Evolutionary conservation across 75 land plant species (phyloP).

Genomic region (Sequoia sempervirens): DNA sequence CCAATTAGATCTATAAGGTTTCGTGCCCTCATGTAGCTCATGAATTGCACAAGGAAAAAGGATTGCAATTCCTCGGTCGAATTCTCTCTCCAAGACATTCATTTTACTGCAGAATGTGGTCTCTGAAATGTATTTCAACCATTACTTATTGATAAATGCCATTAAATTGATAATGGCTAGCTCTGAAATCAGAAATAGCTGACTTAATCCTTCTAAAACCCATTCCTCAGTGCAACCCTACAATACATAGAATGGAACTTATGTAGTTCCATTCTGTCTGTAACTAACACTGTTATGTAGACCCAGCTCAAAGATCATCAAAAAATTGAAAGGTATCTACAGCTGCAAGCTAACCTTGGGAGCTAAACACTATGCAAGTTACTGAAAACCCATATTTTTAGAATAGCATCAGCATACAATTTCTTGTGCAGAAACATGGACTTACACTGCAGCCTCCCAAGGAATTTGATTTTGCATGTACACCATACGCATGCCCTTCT

Average conservation of each 20-base stretch:
- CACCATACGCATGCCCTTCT: background rate
- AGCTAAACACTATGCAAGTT: background rate
- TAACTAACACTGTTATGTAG: background rate
- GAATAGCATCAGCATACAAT: background rate
- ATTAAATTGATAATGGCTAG: background rate
- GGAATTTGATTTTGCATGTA: background rate
- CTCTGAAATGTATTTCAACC: background rate
- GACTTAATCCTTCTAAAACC: background rate
- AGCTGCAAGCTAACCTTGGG: background rate
- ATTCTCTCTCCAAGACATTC: conserved; percentile 4
- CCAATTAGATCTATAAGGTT: background rate
- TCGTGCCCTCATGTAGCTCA: background rate
- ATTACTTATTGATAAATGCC: background rate
- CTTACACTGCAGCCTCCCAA: conserved; percentile 3
- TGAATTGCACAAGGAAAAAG: background rate
- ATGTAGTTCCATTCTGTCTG: conserved; percentile 2
- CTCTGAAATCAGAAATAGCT: conserved; percentile 6
- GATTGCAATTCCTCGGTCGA: background rate
- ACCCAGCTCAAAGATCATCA: background rate
- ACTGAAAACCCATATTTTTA: conserved; percentile 1
- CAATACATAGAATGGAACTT: background rate
- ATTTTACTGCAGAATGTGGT: background rate
- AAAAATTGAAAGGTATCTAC: background rate
- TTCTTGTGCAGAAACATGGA: conserved; percentile 4
- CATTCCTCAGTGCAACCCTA: background rate